These are phyloP conservation scores for Trifolium subterraneum DNA, from an alignment of 306 rosid genomes.

Conservation along the genomic window DNA sequence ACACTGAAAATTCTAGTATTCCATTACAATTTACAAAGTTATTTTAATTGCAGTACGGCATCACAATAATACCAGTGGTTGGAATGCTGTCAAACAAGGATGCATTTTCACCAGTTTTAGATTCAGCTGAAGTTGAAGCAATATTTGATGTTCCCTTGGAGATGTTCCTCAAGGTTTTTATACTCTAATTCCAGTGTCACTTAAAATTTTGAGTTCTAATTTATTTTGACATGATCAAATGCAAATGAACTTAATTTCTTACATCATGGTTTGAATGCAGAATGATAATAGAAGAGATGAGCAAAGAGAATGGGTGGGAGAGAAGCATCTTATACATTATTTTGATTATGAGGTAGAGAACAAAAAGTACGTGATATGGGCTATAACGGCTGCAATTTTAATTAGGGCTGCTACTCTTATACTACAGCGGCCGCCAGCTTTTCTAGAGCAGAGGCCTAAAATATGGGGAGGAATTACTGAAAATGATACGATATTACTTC, in stretches of 20 bases:
- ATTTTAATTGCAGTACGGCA: conserved; percentile 55
- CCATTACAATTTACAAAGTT: conserved; percentile 29
- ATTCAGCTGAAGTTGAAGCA: conserved; percentile 78
- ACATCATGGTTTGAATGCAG: conserved; percentile 52
- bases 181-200: conserved; percentile 19
- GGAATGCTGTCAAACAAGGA: conserved; percentile 66
- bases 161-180: conserved; percentile 90
- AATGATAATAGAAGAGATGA: conserved; percentile 77
- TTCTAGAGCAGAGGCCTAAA: conserved; percentile 69
- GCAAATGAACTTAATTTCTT: conserved; percentile 26
- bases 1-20: neutral
- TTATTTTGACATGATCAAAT: neutral
- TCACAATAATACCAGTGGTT: conserved; percentile 77
- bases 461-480: conserved; percentile 65
- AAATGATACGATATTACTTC: conserved; percentile 41
- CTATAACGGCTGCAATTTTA: conserved; percentile 82
- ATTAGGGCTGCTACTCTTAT: conserved; percentile 67
- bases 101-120: conserved; percentile 69
- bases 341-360: conserved; percentile 63
- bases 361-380: conserved; percentile 79
- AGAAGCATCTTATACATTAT: conserved; percentile 65
- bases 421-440: conserved; percentile 67
- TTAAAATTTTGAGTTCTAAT: neutral
- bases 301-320: conserved; percentile 78
- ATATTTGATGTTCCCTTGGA: conserved; percentile 85